Percentiles rank a stretch among this genome's conserved stretches.
phyloP scores from a whole-genome alignment of 208 protist genomes.

The Wallacemonas sp. region DNA sequence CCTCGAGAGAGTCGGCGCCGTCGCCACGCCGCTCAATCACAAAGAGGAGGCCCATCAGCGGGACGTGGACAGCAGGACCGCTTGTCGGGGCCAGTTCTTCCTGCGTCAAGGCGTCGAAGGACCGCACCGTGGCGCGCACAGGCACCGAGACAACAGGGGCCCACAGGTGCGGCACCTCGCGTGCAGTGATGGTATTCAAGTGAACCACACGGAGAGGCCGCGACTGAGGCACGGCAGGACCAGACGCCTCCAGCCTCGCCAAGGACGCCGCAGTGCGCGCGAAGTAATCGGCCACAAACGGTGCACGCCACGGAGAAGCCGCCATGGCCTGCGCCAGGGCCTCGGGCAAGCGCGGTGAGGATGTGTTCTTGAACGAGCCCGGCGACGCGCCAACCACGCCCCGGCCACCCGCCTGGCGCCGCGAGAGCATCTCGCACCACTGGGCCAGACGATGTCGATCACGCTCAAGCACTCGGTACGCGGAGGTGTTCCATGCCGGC shows the following conservation, averaged over 20 bases:
- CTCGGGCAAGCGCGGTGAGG: neutral
- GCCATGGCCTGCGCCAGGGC: neutral
- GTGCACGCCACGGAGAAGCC: neutral
- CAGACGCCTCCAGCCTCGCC: too few species aligned
- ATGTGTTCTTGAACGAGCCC: too few species aligned
- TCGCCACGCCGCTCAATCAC: neutral
- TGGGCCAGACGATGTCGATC: constrained; percentile 2
- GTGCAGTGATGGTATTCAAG: too few species aligned
- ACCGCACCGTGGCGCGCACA: too few species aligned
- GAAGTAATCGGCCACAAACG: constrained; percentile 15
- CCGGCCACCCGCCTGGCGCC: too few species aligned
- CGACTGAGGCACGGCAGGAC: too few species aligned
- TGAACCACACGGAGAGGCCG: too few species aligned
- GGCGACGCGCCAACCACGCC: too few species aligned
- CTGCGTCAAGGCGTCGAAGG: too few species aligned
- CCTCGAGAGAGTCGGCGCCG: neutral
- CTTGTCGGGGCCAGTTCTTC: too few species aligned
- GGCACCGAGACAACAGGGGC: too few species aligned
- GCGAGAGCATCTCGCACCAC: constrained; percentile 3
- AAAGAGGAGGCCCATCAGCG: constrained; percentile 6
- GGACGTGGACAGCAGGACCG: neutral
- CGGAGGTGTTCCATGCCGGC: neutral
- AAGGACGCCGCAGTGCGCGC: neutral
- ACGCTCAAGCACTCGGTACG: neutral
- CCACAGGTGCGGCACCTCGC: too few species aligned